Conservation (phyloP, 306 rosid species). For the Rubus idaeus region DNA sequence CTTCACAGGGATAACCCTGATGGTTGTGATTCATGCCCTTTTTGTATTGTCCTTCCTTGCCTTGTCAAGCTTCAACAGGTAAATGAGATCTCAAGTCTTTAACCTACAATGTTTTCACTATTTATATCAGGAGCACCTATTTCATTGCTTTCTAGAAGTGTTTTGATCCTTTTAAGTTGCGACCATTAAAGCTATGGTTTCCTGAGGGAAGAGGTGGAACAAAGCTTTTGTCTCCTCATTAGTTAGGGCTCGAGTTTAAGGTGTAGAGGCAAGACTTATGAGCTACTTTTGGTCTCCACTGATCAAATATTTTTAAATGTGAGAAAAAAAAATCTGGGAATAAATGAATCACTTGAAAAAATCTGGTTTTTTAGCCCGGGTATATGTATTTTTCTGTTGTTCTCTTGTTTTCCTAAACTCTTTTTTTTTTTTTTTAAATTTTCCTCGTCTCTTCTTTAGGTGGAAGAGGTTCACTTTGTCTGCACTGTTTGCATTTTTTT, state of each 20-base stretch:
- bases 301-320: background rate
- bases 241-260: background rate
- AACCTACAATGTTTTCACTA: background rate
- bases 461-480: background rate
- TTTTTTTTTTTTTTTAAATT: background rate
- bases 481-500: background rate
- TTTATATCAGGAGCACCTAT: background rate
- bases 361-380: background rate
- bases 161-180: background rate
- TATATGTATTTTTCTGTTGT: background rate
- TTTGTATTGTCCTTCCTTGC: constrained; percentile 91
- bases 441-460: background rate
- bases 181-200: background rate
- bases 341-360: background rate
- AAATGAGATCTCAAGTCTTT: constrained; percentile 22
- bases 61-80: constrained; percentile 98
- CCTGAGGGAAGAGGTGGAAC: background rate
- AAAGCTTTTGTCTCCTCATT: background rate
- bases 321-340: background rate
- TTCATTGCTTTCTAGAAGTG: background rate
- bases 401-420: background rate
- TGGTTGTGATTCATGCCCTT: constrained; percentile 97
- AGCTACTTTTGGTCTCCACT: background rate
- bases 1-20: constrained; percentile 82
- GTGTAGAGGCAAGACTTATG: background rate